Percentiles rank a stretch among this genome's conserved stretches.
Conservation (phyloP, 2,329 filamentous ascomycete species). For the Pseudocercospora eumusae region DNA sequence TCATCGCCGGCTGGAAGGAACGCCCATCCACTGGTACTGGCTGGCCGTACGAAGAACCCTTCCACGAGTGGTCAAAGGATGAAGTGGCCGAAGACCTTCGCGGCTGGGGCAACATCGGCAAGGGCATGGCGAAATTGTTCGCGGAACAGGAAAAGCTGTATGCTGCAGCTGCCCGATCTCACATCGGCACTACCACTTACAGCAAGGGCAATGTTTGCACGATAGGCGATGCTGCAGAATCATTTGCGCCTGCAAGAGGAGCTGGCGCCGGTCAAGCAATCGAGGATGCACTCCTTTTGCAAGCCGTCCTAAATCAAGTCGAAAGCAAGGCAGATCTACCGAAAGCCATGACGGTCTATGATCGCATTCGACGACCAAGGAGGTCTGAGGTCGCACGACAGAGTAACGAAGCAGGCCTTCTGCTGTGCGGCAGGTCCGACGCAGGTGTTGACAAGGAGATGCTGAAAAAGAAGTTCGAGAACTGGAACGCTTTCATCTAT, state of each 20-base stretch:
- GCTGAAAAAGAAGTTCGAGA: conserved; percentile 3
- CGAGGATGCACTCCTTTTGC: conserved; percentile 28
- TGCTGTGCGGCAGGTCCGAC: conserved; percentile 9
- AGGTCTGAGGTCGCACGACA: conserved; percentile 11
- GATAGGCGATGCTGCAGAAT: conserved; percentile 26
- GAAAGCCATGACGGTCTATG: conserved; percentile 35
- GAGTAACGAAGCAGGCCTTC: conserved; percentile 4
- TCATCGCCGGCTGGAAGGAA: conserved; percentile 15
- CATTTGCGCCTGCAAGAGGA: conserved; percentile 24
- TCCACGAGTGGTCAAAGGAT: conserved; percentile 13
- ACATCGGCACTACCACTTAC: conserved; percentile 15
- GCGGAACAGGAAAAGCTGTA: conserved; percentile 9
- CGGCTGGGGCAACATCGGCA: conserved; percentile 14
- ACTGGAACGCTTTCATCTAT: conserved; percentile 7
- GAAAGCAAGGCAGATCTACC: conserved; percentile 36
- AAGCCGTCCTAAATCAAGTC: conserved; percentile 50
- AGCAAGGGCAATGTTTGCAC: conserved; percentile 12
- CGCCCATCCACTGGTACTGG: not conserved
- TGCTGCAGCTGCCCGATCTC: conserved; percentile 14
- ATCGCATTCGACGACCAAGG: conserved; percentile 19
- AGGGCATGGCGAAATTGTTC: conserved; percentile 17
- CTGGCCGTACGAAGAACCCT: conserved; percentile 8
- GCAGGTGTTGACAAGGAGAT: conserved; percentile 5
- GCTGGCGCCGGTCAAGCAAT: conserved; percentile 28
- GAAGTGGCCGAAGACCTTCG: conserved; percentile 10